These are phyloP conservation scores for Phytophthora sansomeana DNA, from an alignment of 352 stramenopile species.

Conservation along the genomic window DNA sequence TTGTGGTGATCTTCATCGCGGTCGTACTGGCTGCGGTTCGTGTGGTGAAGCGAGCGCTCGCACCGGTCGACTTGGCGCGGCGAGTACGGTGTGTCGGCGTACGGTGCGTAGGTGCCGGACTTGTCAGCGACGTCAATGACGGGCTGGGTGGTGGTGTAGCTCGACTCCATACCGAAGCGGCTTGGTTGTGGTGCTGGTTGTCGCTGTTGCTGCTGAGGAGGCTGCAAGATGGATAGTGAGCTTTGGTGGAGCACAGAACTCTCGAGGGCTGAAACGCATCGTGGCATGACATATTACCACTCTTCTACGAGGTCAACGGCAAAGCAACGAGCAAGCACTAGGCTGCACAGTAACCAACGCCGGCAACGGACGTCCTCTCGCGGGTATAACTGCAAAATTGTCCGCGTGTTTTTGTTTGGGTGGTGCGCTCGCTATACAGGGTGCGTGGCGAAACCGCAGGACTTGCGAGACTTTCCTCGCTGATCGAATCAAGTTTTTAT, in stretches of 20 bases:
- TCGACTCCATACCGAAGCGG: constrained; percentile 30
- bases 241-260: neutral
- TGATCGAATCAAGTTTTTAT: too few relatives aligned
- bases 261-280: constrained; percentile 3
- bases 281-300: neutral
- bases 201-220: constrained; percentile 5
- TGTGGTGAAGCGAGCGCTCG: constrained; percentile 42
- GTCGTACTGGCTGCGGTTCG: constrained; percentile 40
- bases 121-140: constrained; percentile 41
- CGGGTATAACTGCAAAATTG: neutral
- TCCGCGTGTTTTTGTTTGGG: neutral
- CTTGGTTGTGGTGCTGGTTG: constrained; percentile 7
- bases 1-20: constrained; percentile 28
- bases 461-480: too few relatives aligned
- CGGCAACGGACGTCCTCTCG: neutral
- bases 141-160: constrained; percentile 24
- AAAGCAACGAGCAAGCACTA: too few relatives aligned
- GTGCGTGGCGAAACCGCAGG: neutral
- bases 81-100: constrained; percentile 31
- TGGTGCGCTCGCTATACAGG: too few relatives aligned
- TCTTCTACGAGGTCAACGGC: neutral
- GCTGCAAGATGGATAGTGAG: constrained; percentile 20
- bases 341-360: neutral
- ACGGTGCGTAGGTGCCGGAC: constrained; percentile 33
- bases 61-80: constrained; percentile 25